phyloP scores from a whole-genome alignment of 83 land plant species.

The Picea abies region DNA sequence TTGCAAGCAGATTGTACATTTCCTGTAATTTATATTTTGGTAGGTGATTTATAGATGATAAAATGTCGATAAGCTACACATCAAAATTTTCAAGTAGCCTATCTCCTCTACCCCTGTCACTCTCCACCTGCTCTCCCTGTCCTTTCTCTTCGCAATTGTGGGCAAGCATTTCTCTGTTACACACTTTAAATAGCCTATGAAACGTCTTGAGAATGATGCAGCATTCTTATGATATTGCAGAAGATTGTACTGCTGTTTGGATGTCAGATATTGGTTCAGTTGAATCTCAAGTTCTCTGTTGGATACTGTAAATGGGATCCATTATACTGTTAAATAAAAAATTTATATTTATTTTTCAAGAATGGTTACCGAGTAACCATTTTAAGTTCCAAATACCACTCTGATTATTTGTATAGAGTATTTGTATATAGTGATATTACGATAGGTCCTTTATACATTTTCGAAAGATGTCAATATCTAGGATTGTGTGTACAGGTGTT shows the following conservation, averaged over 20 bases:
- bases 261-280: background rate
- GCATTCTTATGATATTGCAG: background rate
- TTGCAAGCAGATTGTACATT: constrained; percentile 1
- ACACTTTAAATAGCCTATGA: background rate
- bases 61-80: background rate
- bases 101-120: background rate
- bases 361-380: background rate
- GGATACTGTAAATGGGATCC: too few relatives aligned
- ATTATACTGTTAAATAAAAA: too few relatives aligned
- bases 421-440: background rate
- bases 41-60: constrained; percentile 1
- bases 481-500: background rate
- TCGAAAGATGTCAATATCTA: background rate
- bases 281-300: background rate
- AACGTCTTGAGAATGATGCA: background rate
- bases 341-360: background rate
- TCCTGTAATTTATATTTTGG: constrained; percentile 1
- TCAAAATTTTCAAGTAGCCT: background rate
- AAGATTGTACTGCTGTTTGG: background rate
- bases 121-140: background rate
- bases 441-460: background rate
- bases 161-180: background rate
- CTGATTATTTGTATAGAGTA: background rate
- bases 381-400: background rate
- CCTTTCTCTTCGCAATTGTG: too few relatives aligned